Conservation (phyloP, 2,329 filamentous ascomycete species). For the Ophiosphaerella herpotricha region DNA sequence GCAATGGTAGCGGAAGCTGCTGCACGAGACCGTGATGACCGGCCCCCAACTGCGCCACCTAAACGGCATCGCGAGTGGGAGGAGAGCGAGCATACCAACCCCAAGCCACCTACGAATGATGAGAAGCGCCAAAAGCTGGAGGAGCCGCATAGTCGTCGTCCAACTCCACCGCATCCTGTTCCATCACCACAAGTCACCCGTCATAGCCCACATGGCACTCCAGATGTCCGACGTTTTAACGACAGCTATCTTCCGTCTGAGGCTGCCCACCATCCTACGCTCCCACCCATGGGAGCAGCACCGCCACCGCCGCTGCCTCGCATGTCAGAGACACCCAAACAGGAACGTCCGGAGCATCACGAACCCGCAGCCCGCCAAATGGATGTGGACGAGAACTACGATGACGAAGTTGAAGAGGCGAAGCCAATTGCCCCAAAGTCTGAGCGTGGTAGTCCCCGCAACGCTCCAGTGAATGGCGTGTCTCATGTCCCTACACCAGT, state of each 20-base stretch:
- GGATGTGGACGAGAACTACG: constrained; percentile 97
- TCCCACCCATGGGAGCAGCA: constrained; percentile 55
- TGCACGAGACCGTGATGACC: constrained; percentile 68
- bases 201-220: constrained; percentile 71
- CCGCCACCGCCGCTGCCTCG: constrained; percentile 59
- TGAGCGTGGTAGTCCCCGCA: constrained; percentile 52
- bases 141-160: constrained; percentile 76
- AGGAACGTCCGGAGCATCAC: constrained; percentile 55
- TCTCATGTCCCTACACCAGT: constrained; percentile 40
- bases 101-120: constrained; percentile 82
- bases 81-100: constrained; percentile 69
- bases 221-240: constrained; percentile 66
- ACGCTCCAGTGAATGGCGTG: constrained; percentile 39
- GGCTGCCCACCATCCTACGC: constrained; percentile 79
- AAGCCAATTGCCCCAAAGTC: constrained; percentile 54
- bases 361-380: constrained; percentile 93
- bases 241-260: constrained; percentile 91
- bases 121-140: constrained; percentile 86
- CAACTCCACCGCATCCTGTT: constrained; percentile 54
- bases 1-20: constrained; percentile 69
- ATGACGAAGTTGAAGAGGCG: constrained; percentile 89
- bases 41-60: constrained; percentile 73
- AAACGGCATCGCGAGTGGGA: constrained; percentile 96
- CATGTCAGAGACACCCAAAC: constrained; percentile 49
- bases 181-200: constrained; percentile 66